Base-by-base conservation (phyloP, 2,329 filamentous ascomycete species). In the Neonectria punicea region DNA sequence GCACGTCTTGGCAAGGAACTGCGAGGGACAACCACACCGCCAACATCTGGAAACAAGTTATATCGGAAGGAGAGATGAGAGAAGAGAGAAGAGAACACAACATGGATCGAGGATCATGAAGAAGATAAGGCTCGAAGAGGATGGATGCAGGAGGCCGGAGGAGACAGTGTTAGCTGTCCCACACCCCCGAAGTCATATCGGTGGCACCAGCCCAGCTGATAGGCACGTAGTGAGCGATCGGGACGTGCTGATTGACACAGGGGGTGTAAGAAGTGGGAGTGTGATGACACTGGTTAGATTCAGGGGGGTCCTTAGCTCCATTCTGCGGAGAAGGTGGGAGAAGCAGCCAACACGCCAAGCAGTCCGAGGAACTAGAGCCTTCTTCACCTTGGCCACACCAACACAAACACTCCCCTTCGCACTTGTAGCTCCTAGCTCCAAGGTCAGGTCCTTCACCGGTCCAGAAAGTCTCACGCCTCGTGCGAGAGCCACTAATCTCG, bases 21-120 rank as follows among this genome's bases (percentile, higher is more conserved):
- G 44, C 25, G 25, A 25, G 13, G 44, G 28, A 8, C 10, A 47
- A 28, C 6, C 44, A 50, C 46, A 50, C 46, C 46, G 46, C 25
- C 16, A 7, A 30, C 7, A 8, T 25, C 22, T n/a, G 22, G 6
- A 14, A 22, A 49, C 13, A 16, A 18, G 8, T 5, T 32, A 28
- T 18, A 36, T 25, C 6, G 5, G n/a, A 18, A 4, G 5, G 11
- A 18, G 25, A 22, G 28, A 47, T 28, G 18, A n/a, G 43, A 49
- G 50, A 58, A 60, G 58, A 61, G 58, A 49, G n/a, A 54, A 61
- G 50, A 61, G 51, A 30, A 3, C 16, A 25, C 13, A 44, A 16
- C 13, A 49, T n/a, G 14, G 4, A 43, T 20, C 20, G 22, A 30
- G 9, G 55, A 11, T 36, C 18, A 39, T 36, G 28, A 11, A 6